These are phyloP conservation scores for Diaporthe ilicicola DNA, from an alignment of 2,329 filamentous ascomycete species.

Conservation along the genomic window DNA sequence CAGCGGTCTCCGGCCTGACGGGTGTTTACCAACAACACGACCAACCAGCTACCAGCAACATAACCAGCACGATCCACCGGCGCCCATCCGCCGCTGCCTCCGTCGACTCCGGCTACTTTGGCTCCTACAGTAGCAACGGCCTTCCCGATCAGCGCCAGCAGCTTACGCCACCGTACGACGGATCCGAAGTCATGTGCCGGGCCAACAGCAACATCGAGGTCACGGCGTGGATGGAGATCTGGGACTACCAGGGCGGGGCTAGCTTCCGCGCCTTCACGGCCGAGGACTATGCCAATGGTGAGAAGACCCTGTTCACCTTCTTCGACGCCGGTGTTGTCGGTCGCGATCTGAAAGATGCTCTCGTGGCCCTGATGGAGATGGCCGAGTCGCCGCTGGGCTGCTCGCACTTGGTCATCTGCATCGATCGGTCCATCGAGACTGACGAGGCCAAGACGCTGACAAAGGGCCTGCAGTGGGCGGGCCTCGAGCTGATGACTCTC, in stretches of 20 bases:
- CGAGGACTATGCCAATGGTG: slow-evolving; percentile 60
- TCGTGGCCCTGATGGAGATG: slow-evolving; percentile 91
- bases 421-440: slow-evolving; percentile 74
- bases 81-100: slow-evolving; percentile 29
- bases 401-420: slow-evolving; percentile 79
- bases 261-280: slow-evolving; percentile 88
- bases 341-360: slow-evolving; percentile 86
- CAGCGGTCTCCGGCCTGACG: slow-evolving; percentile 86
- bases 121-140: slow-evolving; percentile 37
- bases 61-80: slow-evolving; percentile 11
- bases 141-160: slow-evolving; percentile 36
- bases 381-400: slow-evolving; percentile 81
- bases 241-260: slow-evolving; percentile 85
- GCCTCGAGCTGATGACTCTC: slow-evolving; percentile 84
- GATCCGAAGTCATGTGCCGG: slow-evolving; percentile 37
- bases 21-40: slow-evolving; percentile 66
- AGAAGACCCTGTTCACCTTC: slow-evolving; percentile 85
- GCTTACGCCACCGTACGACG: slow-evolving; percentile 59
- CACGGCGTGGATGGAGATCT: slow-evolving; percentile 77
- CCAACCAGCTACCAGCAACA: slow-evolving; percentile 22
- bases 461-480: slow-evolving; percentile 91
- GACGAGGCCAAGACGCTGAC: slow-evolving; percentile 73
- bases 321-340: slow-evolving; percentile 77
- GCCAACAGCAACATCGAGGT: slow-evolving; percentile 47
- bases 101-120: slow-evolving; percentile 34